Evolutionary conservation across 2,329 filamentous ascomycete species (phyloP).

Genomic region (Pseudogymnoascus sp.): DNA sequence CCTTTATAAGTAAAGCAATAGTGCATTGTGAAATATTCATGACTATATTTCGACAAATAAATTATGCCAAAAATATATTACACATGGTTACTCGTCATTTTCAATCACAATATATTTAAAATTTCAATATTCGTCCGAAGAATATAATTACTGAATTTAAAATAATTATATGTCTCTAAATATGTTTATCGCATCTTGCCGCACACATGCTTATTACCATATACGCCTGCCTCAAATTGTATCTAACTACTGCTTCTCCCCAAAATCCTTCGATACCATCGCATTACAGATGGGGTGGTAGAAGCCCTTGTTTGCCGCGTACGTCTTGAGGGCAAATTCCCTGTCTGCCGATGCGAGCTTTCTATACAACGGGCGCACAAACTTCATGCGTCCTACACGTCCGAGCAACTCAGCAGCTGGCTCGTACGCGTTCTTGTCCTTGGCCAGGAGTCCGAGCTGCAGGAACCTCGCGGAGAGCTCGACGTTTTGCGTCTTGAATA

Average conservation of each 20-base stretch:
- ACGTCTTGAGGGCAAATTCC: conserved; percentile 69
- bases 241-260: background rate
- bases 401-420: conserved; percentile 69
- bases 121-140: background rate
- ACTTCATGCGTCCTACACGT: conserved; percentile 91
- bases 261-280: conserved; percentile 79
- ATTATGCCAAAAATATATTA: background rate
- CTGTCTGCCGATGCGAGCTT: conserved; percentile 67
- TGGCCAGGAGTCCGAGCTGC: conserved; percentile 66
- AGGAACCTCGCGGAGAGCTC: conserved; percentile 79
- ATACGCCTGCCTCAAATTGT: background rate
- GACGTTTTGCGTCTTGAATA: conserved; percentile 69
- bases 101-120: background rate
- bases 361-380: conserved; percentile 77
- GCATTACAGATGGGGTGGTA: conserved; percentile 89
- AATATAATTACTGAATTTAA: background rate
- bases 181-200: background rate
- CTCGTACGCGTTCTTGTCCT: conserved; percentile 59
- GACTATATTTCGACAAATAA: background rate
- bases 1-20: background rate
- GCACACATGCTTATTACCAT: background rate
- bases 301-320: conserved; percentile 80
- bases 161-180: background rate
- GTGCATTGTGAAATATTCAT: background rate
- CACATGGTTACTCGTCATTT: background rate